Conservation (phyloP, 352 stramenopile genomes). For the Elongisporangium prolatum region DNA sequence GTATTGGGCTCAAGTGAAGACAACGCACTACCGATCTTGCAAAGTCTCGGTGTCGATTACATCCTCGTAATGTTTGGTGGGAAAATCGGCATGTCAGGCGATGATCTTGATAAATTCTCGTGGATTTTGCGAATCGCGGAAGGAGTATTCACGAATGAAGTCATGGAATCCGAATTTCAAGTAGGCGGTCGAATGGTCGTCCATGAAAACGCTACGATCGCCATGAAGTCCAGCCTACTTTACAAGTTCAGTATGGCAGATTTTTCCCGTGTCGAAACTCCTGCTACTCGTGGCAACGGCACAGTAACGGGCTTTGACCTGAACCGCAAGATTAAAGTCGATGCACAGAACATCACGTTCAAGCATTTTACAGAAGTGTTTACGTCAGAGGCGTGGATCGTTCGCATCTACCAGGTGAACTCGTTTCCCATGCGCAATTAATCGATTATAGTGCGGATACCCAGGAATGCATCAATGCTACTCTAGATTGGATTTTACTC, state of each 20-base stretch:
- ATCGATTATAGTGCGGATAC: background rate
- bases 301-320: conserved; percentile 60
- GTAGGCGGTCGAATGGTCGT: conserved; percentile 68
- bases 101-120: conserved; percentile 93
- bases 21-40: conserved; percentile 61
- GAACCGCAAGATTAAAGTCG: conserved; percentile 53
- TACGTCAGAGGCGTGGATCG: conserved; percentile 90
- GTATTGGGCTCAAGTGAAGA: conserved; percentile 69
- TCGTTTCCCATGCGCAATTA: background rate
- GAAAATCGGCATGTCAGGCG: conserved; percentile 56
- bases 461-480: background rate
- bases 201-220: conserved; percentile 61
- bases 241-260: conserved; percentile 92
- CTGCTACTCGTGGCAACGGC: conserved; percentile 11
- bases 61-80: conserved; percentile 77
- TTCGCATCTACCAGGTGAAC: conserved; percentile 88
- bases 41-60: conserved; percentile 78
- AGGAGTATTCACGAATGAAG: conserved; percentile 76
- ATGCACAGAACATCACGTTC: conserved; percentile 61
- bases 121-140: conserved; percentile 92
- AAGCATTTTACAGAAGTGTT: conserved; percentile 90
- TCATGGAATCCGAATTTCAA: conserved; percentile 84
- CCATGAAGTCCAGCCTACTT: conserved; percentile 83
- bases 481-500: background rate
- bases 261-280: conserved; percentile 45